These are phyloP conservation scores for Nicotiana obtusifolia DNA, from an alignment of 257 asterid genomes.

Conservation along the genomic window DNA sequence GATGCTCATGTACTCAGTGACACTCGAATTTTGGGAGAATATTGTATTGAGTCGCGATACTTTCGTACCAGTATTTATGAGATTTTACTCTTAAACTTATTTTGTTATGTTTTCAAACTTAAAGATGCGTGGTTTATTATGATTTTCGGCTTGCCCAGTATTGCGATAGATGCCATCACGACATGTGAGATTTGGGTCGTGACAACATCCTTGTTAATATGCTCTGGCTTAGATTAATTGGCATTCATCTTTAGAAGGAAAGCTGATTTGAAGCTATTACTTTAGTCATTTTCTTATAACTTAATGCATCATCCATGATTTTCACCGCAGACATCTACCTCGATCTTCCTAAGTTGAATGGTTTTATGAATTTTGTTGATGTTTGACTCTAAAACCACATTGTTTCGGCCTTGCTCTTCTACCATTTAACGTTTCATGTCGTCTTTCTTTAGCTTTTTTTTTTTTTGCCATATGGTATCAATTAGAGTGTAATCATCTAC, in stretches of 20 bases:
- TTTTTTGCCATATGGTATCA: not conserved
- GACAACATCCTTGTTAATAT: too few species aligned
- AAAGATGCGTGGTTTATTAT: too few species aligned
- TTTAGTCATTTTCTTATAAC: not conserved
- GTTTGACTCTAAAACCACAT: not conserved
- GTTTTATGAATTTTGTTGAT: not conserved
- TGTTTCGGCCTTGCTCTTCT: constrained; percentile 2
- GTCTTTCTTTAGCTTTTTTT: constrained; percentile 12
- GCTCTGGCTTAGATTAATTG: too few species aligned
- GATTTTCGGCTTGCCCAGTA: too few species aligned
- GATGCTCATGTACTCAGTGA: too few species aligned
- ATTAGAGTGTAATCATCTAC: not conserved
- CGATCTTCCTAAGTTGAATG: not conserved
- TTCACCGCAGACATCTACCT: not conserved
- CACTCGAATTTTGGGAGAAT: too few species aligned
- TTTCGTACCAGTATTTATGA: too few species aligned
- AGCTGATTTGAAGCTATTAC: not conserved
- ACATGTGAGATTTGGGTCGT: too few species aligned
- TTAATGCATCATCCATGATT: not conserved
- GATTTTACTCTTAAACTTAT: too few species aligned
- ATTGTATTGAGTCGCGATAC: too few species aligned
- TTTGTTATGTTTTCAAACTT: too few species aligned
- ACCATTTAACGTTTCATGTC: not conserved
- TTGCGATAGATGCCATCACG: too few species aligned
- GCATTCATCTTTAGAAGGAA: not conserved